A percentile compares a stretch with the other conserved stretches of the same genome.
These are phyloP conservation scores for Phytophthora sojae DNA, from an alignment of 352 stramenopile genomes.

Conservation along the genomic window DNA sequence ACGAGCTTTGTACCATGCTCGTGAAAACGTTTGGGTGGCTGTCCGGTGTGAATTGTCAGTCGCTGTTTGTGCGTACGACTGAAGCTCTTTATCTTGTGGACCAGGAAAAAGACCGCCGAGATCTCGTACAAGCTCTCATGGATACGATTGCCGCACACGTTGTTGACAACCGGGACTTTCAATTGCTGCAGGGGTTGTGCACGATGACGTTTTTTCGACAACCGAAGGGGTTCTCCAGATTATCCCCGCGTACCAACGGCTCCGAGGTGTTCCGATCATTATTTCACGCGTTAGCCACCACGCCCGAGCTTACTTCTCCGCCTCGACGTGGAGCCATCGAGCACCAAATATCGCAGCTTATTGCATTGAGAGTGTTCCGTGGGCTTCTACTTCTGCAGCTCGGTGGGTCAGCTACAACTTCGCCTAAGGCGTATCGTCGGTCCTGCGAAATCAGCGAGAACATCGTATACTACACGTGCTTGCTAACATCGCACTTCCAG, in stretches of 20 bases:
- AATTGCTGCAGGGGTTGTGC: constrained; percentile 64
- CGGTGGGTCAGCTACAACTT: constrained; percentile 33
- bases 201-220: constrained; percentile 51
- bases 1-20: constrained; percentile 69
- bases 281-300: constrained; percentile 51
- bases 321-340: constrained; percentile 20
- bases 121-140: constrained; percentile 53
- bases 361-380: constrained; percentile 69
- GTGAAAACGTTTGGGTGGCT: constrained; percentile 68
- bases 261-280: constrained; percentile 59
- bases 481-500: constrained; percentile 67
- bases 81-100: constrained; percentile 74
- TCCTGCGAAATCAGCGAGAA: constrained; percentile 43
- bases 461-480: constrained; percentile 59
- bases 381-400: constrained; percentile 56
- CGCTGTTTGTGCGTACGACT: constrained; percentile 59
- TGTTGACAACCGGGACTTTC: constrained; percentile 49
- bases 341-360: constrained; percentile 63
- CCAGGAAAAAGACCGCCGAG: constrained; percentile 60
- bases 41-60: constrained; percentile 49
- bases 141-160: constrained; percentile 49
- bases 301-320: constrained; percentile 3
- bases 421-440: constrained; percentile 35
- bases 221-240: constrained; percentile 40
- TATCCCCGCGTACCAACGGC: constrained; percentile 47